These are phyloP conservation scores for Candida nitratophila DNA, from an alignment of 805 yeast species.

Conservation along the genomic window DNA sequence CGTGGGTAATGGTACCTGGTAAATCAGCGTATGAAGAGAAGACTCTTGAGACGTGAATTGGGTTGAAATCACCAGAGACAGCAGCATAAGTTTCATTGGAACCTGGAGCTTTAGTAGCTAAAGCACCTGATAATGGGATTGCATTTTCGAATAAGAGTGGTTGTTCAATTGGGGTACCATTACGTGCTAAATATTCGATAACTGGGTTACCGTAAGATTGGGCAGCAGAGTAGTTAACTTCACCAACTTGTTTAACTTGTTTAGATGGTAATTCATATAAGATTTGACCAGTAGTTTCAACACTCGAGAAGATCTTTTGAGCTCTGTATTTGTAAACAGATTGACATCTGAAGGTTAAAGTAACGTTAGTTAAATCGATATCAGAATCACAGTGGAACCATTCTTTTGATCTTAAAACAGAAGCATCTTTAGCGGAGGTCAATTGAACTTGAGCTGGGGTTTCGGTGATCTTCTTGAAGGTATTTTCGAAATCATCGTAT, in stretches of 20 bases:
- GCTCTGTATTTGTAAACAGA: slow-evolving; percentile 78
- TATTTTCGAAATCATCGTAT: slow-evolving; percentile 81
- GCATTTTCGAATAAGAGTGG: slow-evolving; percentile 85
- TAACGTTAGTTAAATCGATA: slow-evolving; percentile 67
- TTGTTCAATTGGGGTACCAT: slow-evolving; percentile 91
- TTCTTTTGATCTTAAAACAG: slow-evolving; percentile 90
- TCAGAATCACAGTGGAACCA: slow-evolving; percentile 87
- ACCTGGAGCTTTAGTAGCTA: slow-evolving; percentile 78
- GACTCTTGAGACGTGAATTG: slow-evolving; percentile 94
- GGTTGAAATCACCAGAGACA: slow-evolving; percentile 97
- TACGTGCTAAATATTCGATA: slow-evolving; percentile 83
- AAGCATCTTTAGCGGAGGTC: slow-evolving; percentile 77
- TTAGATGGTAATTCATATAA: slow-evolving; percentile 86
- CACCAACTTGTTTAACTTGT: slow-evolving; percentile 78
- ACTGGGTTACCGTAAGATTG: slow-evolving; percentile 97
- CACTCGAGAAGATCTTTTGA: slow-evolving; percentile 68
- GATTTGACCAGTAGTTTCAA: slow-evolving; percentile 79
- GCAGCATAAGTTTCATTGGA: slow-evolving; percentile 95
- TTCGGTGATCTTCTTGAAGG: slow-evolving; percentile 84
- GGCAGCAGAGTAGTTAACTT: slow-evolving; percentile 83
- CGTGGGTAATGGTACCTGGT: slow-evolving; percentile 98
- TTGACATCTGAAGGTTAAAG: slow-evolving; percentile 82
- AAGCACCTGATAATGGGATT: slow-evolving; percentile 70
- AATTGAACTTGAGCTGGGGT: slow-evolving; percentile 77
- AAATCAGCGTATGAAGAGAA: slow-evolving; percentile 89